Evolutionary conservation across 805 yeast genomes (phyloP).

Genomic region (Blastobotrys americana): DNA sequence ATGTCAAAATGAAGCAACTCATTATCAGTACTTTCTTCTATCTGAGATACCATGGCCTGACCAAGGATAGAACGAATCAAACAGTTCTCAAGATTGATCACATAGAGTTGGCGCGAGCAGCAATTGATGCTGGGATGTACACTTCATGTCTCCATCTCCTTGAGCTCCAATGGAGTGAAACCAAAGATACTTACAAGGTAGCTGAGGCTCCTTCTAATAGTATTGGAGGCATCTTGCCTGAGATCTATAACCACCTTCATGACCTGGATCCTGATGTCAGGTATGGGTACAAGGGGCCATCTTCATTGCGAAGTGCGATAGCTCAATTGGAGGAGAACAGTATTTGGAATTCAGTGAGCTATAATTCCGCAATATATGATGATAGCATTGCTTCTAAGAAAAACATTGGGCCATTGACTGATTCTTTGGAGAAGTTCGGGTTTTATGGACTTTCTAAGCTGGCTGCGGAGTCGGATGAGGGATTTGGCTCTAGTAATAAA

Average conservation of each 20-base stretch:
- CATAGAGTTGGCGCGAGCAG: conserved; percentile 16
- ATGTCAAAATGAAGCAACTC: conserved; percentile 4
- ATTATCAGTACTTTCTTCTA: conserved; percentile 13
- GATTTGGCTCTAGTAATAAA: conserved; percentile 21
- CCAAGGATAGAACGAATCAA: conserved; percentile 14
- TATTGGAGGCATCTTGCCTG: conserved; percentile 2
- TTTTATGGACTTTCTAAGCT: conserved; percentile 50
- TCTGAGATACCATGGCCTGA: conserved; percentile 10
- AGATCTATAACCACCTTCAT: conserved; percentile 46
- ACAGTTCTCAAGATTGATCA: conserved; percentile 22
- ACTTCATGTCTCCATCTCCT: conserved; percentile 29
- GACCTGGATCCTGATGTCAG: conserved; percentile 61
- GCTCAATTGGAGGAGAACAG: conserved; percentile 21
- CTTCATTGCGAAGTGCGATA: conserved; percentile 48
- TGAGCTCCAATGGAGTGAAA: conserved; percentile 27
- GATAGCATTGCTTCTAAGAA: conserved; percentile 28
- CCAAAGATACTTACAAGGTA: conserved; percentile 11
- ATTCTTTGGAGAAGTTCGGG: conserved; percentile 45
- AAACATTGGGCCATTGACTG: conserved; percentile 22
- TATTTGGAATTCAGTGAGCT: conserved; percentile 40
- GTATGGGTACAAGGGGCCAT: conserved; percentile 56
- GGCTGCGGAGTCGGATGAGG: conserved; percentile 16
- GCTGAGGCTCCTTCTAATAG: background rate
- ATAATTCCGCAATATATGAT: conserved; percentile 53
- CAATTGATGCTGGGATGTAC: conserved; percentile 21